These are phyloP conservation scores for Boletus rubescentipes DNA, from an alignment of 768 basidiomycete genomes.

Conservation along the genomic window DNA sequence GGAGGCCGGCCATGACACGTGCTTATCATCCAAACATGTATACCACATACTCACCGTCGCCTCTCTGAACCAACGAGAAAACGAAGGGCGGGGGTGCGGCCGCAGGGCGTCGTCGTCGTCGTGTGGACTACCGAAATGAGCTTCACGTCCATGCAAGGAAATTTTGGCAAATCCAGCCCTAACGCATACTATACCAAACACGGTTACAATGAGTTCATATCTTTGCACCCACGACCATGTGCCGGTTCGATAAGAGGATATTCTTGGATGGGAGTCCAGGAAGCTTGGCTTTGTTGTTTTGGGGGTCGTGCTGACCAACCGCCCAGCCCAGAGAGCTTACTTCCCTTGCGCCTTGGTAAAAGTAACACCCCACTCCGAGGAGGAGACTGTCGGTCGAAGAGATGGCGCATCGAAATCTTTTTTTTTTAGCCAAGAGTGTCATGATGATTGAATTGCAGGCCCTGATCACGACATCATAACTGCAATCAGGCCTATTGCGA, in stretches of 20 bases:
- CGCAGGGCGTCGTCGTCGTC: background rate
- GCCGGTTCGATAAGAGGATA: conserved; percentile 19
- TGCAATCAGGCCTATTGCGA: background rate
- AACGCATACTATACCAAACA: conserved; percentile 15
- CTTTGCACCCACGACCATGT: conserved; percentile 6
- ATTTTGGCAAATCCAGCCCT: conserved; percentile 11
- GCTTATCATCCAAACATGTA: background rate
- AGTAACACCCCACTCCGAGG: background rate
- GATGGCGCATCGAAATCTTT: too few relatives aligned
- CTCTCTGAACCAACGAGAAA: background rate
- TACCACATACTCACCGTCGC: background rate
- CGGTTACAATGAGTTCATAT: conserved; percentile 5
- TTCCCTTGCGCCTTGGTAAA: background rate
- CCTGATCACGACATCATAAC: background rate
- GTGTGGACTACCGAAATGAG: background rate
- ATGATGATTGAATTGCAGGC: background rate
- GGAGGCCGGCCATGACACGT: background rate
- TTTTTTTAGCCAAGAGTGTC: background rate
- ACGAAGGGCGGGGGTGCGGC: background rate
- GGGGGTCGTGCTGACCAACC: conserved; percentile 4
- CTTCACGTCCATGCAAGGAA: conserved; percentile 7
- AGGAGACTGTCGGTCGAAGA: background rate
- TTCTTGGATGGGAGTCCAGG: conserved; percentile 14
- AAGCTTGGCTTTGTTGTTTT: background rate
- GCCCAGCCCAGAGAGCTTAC: background rate